A percentile compares a stretch with the other conserved stretches of the same genome.
Evolutionary conservation across 2,329 filamentous ascomycete species (phyloP).

Genomic region (Penicillium sp.): DNA sequence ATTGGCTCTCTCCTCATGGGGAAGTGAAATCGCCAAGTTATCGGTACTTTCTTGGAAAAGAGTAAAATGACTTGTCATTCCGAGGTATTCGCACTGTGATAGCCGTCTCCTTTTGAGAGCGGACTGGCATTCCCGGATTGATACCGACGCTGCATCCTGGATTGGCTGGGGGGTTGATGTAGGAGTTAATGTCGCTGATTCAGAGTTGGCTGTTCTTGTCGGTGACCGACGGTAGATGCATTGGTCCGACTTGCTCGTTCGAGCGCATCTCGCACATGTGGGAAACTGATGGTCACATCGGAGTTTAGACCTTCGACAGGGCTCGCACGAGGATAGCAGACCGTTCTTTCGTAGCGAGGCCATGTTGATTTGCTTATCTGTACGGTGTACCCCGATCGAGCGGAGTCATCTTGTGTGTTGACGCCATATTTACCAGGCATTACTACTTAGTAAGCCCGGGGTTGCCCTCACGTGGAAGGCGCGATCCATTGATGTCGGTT

Average conservation of each 20-base stretch:
- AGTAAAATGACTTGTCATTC: conserved; percentile 5
- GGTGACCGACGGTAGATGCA: conserved; percentile 18
- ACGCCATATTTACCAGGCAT: not conserved
- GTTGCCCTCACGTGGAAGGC: too few relatives aligned
- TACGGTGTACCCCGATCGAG: not conserved
- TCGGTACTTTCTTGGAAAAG: conserved; percentile 6
- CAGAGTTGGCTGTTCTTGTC: not conserved
- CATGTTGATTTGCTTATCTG: not conserved
- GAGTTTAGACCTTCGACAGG: conserved; percentile 25
- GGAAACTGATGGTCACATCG: conserved; percentile 22
- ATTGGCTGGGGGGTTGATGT: not conserved
- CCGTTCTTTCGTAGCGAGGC: conserved; percentile 9
- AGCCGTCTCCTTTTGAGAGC: not conserved
- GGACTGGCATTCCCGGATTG: not conserved
- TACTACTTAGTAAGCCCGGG: too few relatives aligned
- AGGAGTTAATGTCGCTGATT: not conserved
- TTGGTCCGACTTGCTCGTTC: conserved; percentile 11
- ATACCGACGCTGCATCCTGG: not conserved
- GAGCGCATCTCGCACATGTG: conserved; percentile 18
- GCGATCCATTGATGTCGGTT: too few relatives aligned
- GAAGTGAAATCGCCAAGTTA: not conserved
- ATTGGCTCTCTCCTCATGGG: not conserved
- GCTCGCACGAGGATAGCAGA: conserved; percentile 21
- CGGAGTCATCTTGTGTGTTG: not conserved
- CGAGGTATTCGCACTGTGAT: conserved; percentile 5